A percentile compares a stretch with the other conserved stretches of the same genome.
These are phyloP conservation scores for Microcos paniculata DNA, from an alignment of 345 rosid genomes.

Conservation along the genomic window DNA sequence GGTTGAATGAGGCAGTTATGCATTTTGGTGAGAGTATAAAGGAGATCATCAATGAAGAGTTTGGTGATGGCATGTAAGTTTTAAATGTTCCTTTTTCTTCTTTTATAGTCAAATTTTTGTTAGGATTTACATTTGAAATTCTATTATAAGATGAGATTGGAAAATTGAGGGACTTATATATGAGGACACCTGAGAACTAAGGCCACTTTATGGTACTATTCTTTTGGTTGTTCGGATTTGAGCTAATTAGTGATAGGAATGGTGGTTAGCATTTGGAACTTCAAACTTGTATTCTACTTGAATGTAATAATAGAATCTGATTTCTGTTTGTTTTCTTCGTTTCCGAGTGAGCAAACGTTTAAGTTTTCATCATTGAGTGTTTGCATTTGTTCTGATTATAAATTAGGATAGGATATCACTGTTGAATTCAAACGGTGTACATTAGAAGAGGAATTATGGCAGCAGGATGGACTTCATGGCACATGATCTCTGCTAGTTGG, in stretches of 20 bases:
- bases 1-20: conserved; percentile 96
- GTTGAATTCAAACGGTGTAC: background rate
- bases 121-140: background rate
- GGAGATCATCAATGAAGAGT: conserved; percentile 90
- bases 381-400: background rate
- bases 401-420: background rate
- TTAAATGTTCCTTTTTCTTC: background rate
- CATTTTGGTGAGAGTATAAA: conserved; percentile 96
- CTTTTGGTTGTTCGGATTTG: background rate
- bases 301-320: background rate
- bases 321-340: background rate
- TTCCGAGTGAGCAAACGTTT: background rate
- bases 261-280: background rate
- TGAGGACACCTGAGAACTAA: too few relatives aligned
- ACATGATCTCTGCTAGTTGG: background rate
- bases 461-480: background rate
- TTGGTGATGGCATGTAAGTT: conserved; percentile 92
- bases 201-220: background rate
- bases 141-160: background rate
- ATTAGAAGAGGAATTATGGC: background rate
- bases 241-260: background rate
- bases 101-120: background rate
- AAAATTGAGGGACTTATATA: background rate
- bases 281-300: background rate
- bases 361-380: background rate